Evolutionary conservation across 2,329 filamentous ascomycete species (phyloP).

Genomic region (Raffaelea albimanens): DNA sequence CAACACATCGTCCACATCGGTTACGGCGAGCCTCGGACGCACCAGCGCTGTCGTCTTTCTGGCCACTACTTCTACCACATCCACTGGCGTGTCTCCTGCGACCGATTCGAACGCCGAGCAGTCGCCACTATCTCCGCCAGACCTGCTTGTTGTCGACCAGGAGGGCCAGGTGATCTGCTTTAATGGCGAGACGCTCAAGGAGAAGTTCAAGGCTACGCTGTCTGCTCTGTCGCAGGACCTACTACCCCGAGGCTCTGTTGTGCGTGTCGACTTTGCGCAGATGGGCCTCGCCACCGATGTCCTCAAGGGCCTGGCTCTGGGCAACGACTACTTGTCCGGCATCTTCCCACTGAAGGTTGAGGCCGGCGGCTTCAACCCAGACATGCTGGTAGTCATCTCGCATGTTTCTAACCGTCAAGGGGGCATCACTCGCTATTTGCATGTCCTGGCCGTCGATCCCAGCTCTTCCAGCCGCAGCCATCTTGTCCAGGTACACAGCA

Average conservation of each 20-base stretch:
- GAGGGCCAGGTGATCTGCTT: slow-evolving; percentile 54
- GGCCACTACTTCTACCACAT: slow-evolving; percentile 19
- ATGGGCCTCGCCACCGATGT: slow-evolving; percentile 37
- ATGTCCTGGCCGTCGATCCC: slow-evolving; percentile 21
- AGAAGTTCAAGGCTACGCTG: slow-evolving; percentile 36
- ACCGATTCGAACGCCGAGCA: neutral
- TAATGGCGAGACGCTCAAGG: slow-evolving; percentile 42
- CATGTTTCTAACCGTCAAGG: slow-evolving; percentile 20
- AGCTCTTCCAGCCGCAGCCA: slow-evolving; percentile 10
- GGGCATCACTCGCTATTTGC: slow-evolving; percentile 20
- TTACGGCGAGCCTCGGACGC: slow-evolving; percentile 27
- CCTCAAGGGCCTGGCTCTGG: slow-evolving; percentile 44
- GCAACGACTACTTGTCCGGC: slow-evolving; percentile 40
- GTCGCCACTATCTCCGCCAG: slow-evolving; percentile 7
- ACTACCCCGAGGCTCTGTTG: slow-evolving; percentile 19
- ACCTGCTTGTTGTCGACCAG: slow-evolving; percentile 48
- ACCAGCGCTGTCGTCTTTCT: slow-evolving; percentile 33
- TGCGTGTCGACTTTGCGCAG: slow-evolving; percentile 41
- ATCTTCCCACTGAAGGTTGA: slow-evolving; percentile 39
- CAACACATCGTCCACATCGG: slow-evolving; percentile 41
- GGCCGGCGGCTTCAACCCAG: slow-evolving; percentile 34
- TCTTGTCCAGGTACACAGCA: slow-evolving; percentile 15
- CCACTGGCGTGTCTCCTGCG: neutral
- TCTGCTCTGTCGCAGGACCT: slow-evolving; percentile 32
- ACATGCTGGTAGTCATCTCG: slow-evolving; percentile 45